Percentiles rank a stretch among this genome's conserved stretches.
These are phyloP conservation scores for Alternaria arborescens DNA, from an alignment of 2,329 filamentous ascomycete genomes.

Conservation along the genomic window DNA sequence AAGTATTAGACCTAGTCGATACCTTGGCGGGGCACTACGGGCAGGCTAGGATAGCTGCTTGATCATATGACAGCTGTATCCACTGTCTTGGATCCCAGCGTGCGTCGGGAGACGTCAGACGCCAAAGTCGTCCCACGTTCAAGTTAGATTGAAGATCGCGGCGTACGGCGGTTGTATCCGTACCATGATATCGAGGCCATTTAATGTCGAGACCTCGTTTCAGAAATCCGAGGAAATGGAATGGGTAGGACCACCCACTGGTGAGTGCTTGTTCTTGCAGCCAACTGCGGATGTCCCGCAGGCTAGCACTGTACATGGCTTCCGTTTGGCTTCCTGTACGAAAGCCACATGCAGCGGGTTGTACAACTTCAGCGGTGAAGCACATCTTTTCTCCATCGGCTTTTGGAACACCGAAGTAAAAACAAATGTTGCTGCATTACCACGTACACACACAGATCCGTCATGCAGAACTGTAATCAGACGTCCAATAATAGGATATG, in stretches of 20 bases:
- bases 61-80: slow-evolving; percentile 47
- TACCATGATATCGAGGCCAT: slow-evolving; percentile 15
- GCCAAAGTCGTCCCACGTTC: slow-evolving; percentile 22
- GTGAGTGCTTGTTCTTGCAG: slow-evolving; percentile 22
- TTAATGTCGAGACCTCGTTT: slow-evolving; percentile 33
- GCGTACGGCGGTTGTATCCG: slow-evolving; percentile 18
- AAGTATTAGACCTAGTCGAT: slow-evolving; percentile 26
- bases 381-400: slow-evolving; percentile 10
- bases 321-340: slow-evolving; percentile 25
- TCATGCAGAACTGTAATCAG: slow-evolving; percentile 1
- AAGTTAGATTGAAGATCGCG: slow-evolving; percentile 12
- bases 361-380: slow-evolving; percentile 47
- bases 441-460: background rate
- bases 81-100: slow-evolving; percentile 36
- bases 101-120: slow-evolving; percentile 29
- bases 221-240: slow-evolving; percentile 35
- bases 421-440: slow-evolving; percentile 7
- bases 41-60: slow-evolving; percentile 30
- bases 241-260: slow-evolving; percentile 15
- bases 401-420: slow-evolving; percentile 12
- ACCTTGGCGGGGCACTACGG: slow-evolving; percentile 35
- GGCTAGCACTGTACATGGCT: slow-evolving; percentile 20
- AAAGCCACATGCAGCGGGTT: slow-evolving; percentile 33
- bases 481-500: slow-evolving; percentile 5
- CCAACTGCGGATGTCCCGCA: slow-evolving; percentile 15